Conservation (phyloP, 768 basidiomycete species). For the Hypsizygus marmoreus region DNA sequence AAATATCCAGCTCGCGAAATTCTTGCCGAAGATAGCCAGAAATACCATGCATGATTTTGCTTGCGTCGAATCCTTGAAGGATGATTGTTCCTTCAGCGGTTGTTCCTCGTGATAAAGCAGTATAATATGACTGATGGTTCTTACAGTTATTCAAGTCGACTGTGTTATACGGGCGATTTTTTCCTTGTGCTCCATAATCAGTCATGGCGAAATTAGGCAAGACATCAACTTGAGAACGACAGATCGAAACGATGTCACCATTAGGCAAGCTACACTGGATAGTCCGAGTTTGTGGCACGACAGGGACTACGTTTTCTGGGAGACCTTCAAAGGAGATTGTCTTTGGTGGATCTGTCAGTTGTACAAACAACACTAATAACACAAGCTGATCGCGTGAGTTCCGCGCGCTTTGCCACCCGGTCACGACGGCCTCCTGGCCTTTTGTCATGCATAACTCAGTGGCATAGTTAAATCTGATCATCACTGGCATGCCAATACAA, state of each 20-base stretch:
- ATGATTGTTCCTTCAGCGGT: conserved; percentile 20
- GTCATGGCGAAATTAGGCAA: too few relatives aligned
- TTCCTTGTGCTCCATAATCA: too few relatives aligned
- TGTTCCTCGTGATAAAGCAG: conserved; percentile 4
- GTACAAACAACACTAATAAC: conserved; percentile 6
- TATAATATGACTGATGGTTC: too few relatives aligned
- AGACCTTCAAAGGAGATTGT: too few relatives aligned
- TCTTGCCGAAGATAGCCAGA: conserved; percentile 32
- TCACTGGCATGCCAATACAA: conserved; percentile 35
- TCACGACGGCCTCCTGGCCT: conserved; percentile 30
- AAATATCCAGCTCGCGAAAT: conserved; percentile 32
- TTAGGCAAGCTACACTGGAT: too few relatives aligned
- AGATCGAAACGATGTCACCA: too few relatives aligned
- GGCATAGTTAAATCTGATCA: conserved; percentile 32
- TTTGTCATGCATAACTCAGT: conserved; percentile 36
- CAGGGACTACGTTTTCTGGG: too few relatives aligned
- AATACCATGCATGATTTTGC: conserved; percentile 25
- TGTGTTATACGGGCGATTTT: too few relatives aligned
- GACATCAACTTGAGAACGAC: too few relatives aligned
- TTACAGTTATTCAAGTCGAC: too few relatives aligned
- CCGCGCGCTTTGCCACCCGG: conserved; percentile 20
- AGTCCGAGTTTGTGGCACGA: too few relatives aligned
- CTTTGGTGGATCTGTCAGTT: too few relatives aligned
- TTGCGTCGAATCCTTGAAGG: conserved; percentile 24
- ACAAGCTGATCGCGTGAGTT: background rate